Conservation (phyloP, 2,329 filamentous ascomycete species). For the Alternaria novae-zelandiae region DNA sequence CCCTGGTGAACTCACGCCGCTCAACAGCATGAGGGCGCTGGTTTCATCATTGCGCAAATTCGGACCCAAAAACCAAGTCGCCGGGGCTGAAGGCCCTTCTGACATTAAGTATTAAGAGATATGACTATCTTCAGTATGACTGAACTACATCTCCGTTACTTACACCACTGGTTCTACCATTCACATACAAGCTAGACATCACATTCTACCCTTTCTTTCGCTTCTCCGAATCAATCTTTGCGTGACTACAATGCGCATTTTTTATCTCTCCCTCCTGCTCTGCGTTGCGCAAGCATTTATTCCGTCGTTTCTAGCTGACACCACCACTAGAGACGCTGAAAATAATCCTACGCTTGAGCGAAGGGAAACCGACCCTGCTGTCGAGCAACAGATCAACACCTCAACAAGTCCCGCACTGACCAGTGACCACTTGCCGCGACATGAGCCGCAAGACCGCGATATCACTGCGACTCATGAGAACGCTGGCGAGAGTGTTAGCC, state of each 20-base stretch:
- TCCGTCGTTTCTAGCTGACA: neutral
- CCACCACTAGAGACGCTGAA: neutral
- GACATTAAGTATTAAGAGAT: neutral
- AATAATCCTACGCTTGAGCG: neutral
- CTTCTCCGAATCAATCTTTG: rapidly evolving
- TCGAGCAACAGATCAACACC: neutral
- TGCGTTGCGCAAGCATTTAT: neutral
- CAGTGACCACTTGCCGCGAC: neutral
- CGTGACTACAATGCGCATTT: neutral
- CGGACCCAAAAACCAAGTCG: neutral
- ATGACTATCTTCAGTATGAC: neutral
- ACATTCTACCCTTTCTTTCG: neutral
- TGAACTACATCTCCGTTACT: neutral
- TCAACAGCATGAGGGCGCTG: neutral
- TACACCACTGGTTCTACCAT: rapidly evolving
- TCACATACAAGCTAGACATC: rapidly evolving
- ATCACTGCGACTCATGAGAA: rapidly evolving
- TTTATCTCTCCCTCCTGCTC: neutral
- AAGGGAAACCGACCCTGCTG: neutral
- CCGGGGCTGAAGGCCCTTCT: neutral
- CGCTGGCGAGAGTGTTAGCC: neutral
- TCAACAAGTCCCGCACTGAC: neutral
- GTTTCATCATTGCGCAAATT: neutral
- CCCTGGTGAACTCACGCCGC: neutral
- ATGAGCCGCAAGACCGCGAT: neutral